Base-by-base conservation (phyloP, 192 early-diverging fungal species). In the Bifiguratus adelaidae region DNA sequence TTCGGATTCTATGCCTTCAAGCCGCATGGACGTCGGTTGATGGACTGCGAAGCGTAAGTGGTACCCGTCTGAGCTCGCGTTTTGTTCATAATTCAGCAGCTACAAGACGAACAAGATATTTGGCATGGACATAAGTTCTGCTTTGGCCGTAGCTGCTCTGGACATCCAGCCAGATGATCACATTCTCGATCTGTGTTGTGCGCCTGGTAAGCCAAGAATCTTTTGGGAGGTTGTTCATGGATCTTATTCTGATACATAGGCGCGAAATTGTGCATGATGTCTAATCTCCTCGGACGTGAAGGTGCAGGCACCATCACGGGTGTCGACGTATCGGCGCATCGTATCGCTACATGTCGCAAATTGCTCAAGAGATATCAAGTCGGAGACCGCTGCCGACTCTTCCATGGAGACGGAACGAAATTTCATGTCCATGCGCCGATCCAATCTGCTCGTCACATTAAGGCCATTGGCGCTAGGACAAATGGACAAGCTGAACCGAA, bases 291-390 rank as follows among this genome's bases (percentile, higher is more conserved):
- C 30, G 74, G 62, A 4, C 41, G 47, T 19, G 63, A 75, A 13
- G 77, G 72, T 7, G 79, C 79, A 15, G 95, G 95, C 1, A 86
- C 88, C 0, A 82, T 92, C 3, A 98, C 95, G 0, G 95, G 92
- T 1, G 91, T 98, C 0, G 95, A 98, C 55, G 66, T 96, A 22
- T 79, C 79, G 2, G 19, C 51, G 2, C 73, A 86, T 46, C 71
- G 95, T 7, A 55, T 85, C 25, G 68, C 80, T 3, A 89, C 82
- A 0, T 91, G 88, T 56, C 76, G 80, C 23, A 76, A 67, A 22
- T 41, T 89, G 20, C 27, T 92, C 23, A 81, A 83, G 36, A 92
- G 86, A 16, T 82, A 87, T 48, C 60, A 70, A 33, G 48, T 78
- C 25, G 46, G 70, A 36, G 44, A 65, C 22, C 55, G 53, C 25